Conservation (phyloP, 1,284 basidiomycete species). For the Erythrobasidium hasegawianum region DNA sequence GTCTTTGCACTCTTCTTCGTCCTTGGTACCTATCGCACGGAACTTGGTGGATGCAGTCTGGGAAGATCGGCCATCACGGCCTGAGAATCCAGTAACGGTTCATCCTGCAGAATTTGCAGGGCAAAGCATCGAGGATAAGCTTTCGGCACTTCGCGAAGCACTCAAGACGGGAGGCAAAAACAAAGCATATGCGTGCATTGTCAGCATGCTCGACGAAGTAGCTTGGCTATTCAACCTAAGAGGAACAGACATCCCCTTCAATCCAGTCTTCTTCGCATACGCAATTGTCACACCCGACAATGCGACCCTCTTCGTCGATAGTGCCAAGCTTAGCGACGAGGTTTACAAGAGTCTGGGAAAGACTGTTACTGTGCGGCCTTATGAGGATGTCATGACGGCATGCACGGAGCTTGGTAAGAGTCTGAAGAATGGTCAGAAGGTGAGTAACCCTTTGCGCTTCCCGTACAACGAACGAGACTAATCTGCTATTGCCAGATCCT, state of each 20-base stretch:
- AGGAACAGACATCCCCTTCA: conserved; percentile 87
- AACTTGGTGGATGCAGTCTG: conserved; percentile 85
- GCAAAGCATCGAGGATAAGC: conserved; percentile 63
- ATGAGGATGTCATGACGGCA: conserved; percentile 63
- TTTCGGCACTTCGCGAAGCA: conserved; percentile 63
- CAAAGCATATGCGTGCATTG: conserved; percentile 54
- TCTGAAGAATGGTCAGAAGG: conserved; percentile 47
- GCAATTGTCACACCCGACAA: conserved; percentile 69
- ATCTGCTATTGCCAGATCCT: conserved; percentile 53
- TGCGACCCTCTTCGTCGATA: conserved; percentile 70
- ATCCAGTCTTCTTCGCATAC: conserved; percentile 85
- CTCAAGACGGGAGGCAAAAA: conserved; percentile 48
- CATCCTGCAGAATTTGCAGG: conserved; percentile 70
- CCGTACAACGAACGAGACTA: not conserved
- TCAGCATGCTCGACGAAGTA: conserved; percentile 80
- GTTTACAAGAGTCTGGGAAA: conserved; percentile 58
- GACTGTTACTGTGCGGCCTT: conserved; percentile 66
- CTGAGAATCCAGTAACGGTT: conserved; percentile 65
- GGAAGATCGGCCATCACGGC: conserved; percentile 67
- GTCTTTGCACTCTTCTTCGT: conserved; percentile 56
- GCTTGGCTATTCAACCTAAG: conserved; percentile 90
- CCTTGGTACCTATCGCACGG: conserved; percentile 59
- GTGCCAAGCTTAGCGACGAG: conserved; percentile 59
- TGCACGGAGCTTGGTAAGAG: conserved; percentile 55
- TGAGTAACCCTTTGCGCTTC: not conserved